A percentile compares a stretch with the other conserved stretches of the same genome.
These are phyloP conservation scores for Cylindrotheca closterium DNA, from an alignment of 108 stramenopile genomes.

Conservation along the genomic window DNA sequence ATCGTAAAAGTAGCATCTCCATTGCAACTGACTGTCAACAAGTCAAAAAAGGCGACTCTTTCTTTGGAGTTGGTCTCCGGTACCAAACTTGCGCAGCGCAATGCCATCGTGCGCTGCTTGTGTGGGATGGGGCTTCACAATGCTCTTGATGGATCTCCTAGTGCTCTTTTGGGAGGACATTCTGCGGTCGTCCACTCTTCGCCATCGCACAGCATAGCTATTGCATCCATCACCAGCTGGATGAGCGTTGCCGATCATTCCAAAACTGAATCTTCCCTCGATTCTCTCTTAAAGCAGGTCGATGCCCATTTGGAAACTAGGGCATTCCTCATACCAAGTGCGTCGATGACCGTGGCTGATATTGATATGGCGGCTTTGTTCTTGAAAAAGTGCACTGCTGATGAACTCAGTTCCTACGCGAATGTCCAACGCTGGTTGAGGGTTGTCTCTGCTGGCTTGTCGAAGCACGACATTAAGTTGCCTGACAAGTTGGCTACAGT, in stretches of 20 bases:
- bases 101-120: constrained; percentile 70
- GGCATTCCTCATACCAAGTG: constrained; percentile 63
- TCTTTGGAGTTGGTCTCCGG: constrained; percentile 36
- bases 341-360: constrained; percentile 60
- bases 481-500: neutral
- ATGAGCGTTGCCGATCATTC: constrained; percentile 66
- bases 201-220: constrained; percentile 45
- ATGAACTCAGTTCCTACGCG: constrained; percentile 10
- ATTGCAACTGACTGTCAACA: constrained; percentile 48
- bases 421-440: constrained; percentile 61
- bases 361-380: constrained; percentile 68
- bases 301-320: constrained; percentile 57
- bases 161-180: constrained; percentile 64
- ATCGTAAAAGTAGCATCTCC: constrained; percentile 44
- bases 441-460: constrained; percentile 17
- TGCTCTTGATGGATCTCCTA: constrained; percentile 58
- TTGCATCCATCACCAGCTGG: constrained; percentile 73
- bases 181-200: constrained; percentile 39
- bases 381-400: constrained; percentile 2
- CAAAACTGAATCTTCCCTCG: constrained; percentile 3
- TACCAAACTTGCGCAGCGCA: constrained; percentile 55
- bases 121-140: constrained; percentile 66
- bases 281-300: constrained; percentile 35
- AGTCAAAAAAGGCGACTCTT: constrained; percentile 41
- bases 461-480: constrained; percentile 4